Evolutionary conservation across 2,329 filamentous ascomycete genomes (phyloP), one percentile per base, ranked within the genome.

Genomic region (Stagonosporopsis tanaceti): DNA sequence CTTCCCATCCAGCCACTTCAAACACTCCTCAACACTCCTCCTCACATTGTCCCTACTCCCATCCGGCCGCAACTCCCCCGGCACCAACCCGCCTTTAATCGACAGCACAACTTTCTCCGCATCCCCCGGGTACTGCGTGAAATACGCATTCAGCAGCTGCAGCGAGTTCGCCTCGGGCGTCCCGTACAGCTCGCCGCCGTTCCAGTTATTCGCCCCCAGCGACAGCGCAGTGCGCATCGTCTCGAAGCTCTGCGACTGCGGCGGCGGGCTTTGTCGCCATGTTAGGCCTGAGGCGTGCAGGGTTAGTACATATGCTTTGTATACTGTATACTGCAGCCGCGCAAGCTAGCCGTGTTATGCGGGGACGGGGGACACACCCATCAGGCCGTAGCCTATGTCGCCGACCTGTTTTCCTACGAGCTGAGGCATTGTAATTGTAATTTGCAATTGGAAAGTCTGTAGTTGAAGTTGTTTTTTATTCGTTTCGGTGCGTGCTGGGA

Each of bases 111-210:
- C 77, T 60, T 82, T 82, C 28, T 77, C 68, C 0, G 79, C 80
- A 62, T 84, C 81, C 34, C 77, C 77, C 6, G 82, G 82, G 60
- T 84, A 81, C 62, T 80, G 78, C 25, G 75, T 76, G 63, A 84
- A 85, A 67, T 84, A 84, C 47, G 77, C 78, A 22, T 78, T 77
- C 24, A 85, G 74, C 6, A 84, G 70, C 30, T 81, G 78, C 0
- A 84, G 73, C 11, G 76, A 79, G 65, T 82, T 84, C 60, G 71
- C 71, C 32, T 80, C 74, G 1, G 78, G 74, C 0, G 76, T 69
- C 12, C 81, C 81, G 65, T 83, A 83, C 52, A 83, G 57, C 60
- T 81, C 79, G 55, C 81, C 81, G 38, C 78, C 81, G 60, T 83
- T 83, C 80, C 80, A 83, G 60, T 78, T 77, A 63, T 79, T 80